Conservation (phyloP, 345 rosid species). For the Linum lewisii region DNA sequence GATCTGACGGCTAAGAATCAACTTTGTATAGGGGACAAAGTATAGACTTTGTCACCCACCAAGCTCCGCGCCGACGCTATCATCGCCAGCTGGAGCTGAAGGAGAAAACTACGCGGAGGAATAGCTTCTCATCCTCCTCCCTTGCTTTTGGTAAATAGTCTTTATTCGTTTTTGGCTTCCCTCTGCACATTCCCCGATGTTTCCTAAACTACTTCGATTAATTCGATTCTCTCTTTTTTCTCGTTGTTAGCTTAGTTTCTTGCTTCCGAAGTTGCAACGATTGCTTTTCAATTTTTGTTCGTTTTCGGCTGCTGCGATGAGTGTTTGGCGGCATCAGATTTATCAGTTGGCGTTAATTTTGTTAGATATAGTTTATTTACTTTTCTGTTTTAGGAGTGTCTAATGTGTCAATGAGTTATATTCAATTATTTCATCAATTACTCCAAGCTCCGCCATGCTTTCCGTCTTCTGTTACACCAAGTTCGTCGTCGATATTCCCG, state of each 20-base stretch:
- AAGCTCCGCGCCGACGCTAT: no score
- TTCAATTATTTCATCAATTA: no score
- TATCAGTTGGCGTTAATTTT: background rate
- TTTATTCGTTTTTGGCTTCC: background rate
- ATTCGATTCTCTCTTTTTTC: background rate
- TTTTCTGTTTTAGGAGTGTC: background rate
- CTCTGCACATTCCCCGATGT: background rate
- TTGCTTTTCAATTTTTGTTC: background rate
- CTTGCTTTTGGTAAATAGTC: background rate
- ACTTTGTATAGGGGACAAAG: no score
- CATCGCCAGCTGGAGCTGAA: background rate
- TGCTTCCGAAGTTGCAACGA: no score
- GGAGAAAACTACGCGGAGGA: background rate
- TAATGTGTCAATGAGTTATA: background rate
- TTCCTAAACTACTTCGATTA: background rate
- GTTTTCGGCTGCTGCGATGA: background rate
- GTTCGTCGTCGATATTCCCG: no score
- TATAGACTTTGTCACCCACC: no score
- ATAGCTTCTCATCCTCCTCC: background rate
- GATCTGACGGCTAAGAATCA: no score
- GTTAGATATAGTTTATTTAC: no score
- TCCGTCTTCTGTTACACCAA: no score
- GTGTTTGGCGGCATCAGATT: background rate
- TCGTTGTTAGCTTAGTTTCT: no score
- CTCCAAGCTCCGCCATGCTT: no score